Evolutionary conservation across 225 moss, liverwort and hornwort genomes (phyloP).

Genomic region (Bryum argenteum): DNA sequence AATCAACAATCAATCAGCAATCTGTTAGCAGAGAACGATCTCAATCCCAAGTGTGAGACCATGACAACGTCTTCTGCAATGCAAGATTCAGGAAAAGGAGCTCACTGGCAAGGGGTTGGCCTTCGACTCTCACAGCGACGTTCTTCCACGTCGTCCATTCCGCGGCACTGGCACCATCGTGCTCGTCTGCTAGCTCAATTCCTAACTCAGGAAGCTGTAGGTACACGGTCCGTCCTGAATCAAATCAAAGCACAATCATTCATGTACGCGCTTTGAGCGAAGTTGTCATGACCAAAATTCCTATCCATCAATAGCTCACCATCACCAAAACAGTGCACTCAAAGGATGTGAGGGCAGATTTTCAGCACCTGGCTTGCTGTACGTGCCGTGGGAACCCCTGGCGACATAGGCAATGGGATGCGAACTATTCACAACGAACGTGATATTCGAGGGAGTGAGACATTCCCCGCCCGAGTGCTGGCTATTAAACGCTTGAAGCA

Average conservation of each 20-base stretch:
- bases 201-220: conserved; percentile 23
- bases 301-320: not conserved
- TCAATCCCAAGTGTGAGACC: not conserved
- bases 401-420: conserved; percentile 33
- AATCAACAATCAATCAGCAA: not conserved
- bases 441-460: conserved; percentile 28
- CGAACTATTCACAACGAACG: conserved; percentile 16
- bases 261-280: not conserved
- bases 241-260: not conserved
- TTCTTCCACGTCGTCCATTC: conserved; percentile 31
- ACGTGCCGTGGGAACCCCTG: conserved; percentile 34
- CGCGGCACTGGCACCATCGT: conserved; percentile 30
- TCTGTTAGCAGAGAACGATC: not conserved
- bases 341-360: not conserved
- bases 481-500: conserved; percentile 33
- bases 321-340: not conserved
- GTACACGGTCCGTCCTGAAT: conserved; percentile 36
- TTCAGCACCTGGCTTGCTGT: conserved; percentile 34
- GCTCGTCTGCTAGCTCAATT: conserved; percentile 33
- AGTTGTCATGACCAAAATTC: not conserved
- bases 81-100: conserved; percentile 5
- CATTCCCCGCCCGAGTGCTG: conserved; percentile 37
- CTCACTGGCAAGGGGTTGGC: conserved; percentile 30
- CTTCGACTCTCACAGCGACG: conserved; percentile 28
- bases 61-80: not conserved